Evolutionary conservation across 805 yeast species (phyloP).

Genomic region (Ogataea trehaloabstinens): DNA sequence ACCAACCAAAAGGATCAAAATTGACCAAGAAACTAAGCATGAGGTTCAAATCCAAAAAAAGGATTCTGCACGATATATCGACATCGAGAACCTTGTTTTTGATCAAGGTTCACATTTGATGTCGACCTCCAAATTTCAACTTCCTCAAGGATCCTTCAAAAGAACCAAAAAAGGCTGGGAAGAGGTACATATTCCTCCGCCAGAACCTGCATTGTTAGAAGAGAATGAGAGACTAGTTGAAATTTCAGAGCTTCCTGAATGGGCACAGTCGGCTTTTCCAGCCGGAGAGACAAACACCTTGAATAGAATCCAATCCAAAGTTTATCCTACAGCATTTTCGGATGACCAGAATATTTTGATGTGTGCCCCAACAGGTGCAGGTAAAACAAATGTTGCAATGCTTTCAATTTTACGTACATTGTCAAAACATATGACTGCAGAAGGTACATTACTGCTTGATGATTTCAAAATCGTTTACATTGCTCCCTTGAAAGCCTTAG

Average conservation of each 20-base stretch:
- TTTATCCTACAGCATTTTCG: slow-evolving; percentile 74
- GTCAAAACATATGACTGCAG: slow-evolving; percentile 45
- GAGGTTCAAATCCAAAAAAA: slow-evolving; percentile 2
- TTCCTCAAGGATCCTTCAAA: slow-evolving; percentile 85
- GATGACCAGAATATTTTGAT: slow-evolving; percentile 70
- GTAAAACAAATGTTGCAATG: slow-evolving; percentile 96
- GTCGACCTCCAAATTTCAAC: slow-evolving; percentile 61
- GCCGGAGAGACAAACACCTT: slow-evolving; percentile 59
- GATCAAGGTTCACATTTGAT: slow-evolving; percentile 72
- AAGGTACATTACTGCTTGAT: slow-evolving; percentile 50
- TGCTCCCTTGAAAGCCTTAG: slow-evolving; percentile 93
- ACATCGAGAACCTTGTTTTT: slow-evolving; percentile 60
- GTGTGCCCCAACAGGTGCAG: slow-evolving; percentile 99
- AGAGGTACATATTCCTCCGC: slow-evolving; percentile 91
- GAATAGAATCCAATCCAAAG: slow-evolving; percentile 81
- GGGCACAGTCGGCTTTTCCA: slow-evolving; percentile 81
- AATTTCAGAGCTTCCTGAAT: slow-evolving; percentile 66
- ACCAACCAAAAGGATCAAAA: slow-evolving; percentile 8
- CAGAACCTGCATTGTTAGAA: slow-evolving; percentile 43
- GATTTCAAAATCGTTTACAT: slow-evolving; percentile 79
- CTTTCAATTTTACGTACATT: slow-evolving; percentile 67
- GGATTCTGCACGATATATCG: slow-evolving; percentile 50
- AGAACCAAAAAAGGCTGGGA: slow-evolving; percentile 73
- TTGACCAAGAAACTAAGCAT: slow-evolving; percentile 9
- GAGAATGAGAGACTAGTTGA: slow-evolving; percentile 47